phyloP scores from a whole-genome alignment of 768 basidiomycete genomes.

The Leccinum uliginosum region DNA sequence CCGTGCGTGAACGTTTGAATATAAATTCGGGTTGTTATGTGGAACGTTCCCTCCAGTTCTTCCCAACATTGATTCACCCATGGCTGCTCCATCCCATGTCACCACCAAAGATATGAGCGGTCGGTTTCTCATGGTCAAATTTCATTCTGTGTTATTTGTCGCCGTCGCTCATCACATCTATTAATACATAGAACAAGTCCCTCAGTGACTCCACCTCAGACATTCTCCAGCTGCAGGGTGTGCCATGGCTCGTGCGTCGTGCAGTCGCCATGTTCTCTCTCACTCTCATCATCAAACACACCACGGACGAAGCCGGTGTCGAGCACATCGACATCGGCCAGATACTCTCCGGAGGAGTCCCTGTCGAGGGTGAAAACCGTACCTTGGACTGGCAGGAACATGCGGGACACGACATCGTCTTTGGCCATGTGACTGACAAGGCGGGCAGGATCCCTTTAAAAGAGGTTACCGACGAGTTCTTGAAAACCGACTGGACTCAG shows the following conservation, averaged over 20 bases:
- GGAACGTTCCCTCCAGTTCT: not conserved
- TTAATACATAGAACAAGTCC: constrained; percentile 52
- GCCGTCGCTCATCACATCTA: constrained; percentile 1
- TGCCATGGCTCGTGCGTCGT: constrained; percentile 67
- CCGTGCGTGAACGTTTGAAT: not conserved
- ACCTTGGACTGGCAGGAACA: constrained; percentile 53
- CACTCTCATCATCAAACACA: constrained; percentile 61
- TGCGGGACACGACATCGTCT: constrained; percentile 53
- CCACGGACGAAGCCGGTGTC: constrained; percentile 50
- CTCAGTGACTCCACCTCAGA: constrained; percentile 59
- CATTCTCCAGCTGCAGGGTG: constrained; percentile 66
- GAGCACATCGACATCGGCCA: constrained; percentile 71
- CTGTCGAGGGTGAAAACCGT: constrained; percentile 53
- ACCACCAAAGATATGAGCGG: constrained; percentile 59
- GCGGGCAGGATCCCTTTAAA: constrained; percentile 47
- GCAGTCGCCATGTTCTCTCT: constrained; percentile 54
- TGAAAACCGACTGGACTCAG: constrained; percentile 41
- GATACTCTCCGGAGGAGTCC: constrained; percentile 57
- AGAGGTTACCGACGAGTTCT: constrained; percentile 41
- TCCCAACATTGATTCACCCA: constrained; percentile 25
- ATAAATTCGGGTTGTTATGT: constrained; percentile 9
- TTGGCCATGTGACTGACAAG: constrained; percentile 55
- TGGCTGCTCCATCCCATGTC: constrained; percentile 63
- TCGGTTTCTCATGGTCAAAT: constrained; percentile 55
- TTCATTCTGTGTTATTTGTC: not conserved